Base-by-base conservation (phyloP, 2,329 filamentous ascomycete genomes). In the Alternaria hordeiaustralica region DNA sequence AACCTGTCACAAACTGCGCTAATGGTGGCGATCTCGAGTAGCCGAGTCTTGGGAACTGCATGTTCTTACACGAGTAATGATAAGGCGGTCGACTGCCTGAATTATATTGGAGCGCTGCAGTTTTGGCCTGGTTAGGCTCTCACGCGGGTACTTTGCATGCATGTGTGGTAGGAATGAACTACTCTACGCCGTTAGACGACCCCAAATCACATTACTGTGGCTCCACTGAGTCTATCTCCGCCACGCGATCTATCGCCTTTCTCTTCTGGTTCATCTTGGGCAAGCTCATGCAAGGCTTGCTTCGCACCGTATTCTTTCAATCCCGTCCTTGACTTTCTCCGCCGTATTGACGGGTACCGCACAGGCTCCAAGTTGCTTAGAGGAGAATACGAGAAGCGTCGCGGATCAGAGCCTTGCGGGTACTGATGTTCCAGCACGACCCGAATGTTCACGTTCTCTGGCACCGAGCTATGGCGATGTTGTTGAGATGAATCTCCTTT, bases 401-500 rank as follows among this genome's bases (percentile, higher is more conserved):
- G 67, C 7, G 68, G 61, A n/a, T 66, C 58, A 12, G 63, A 43
- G 8, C 60, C 60, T 26, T 54, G 66, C 21, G 68, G 65, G 55
- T 61, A 63, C 23, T 57, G 65, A 44, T 76, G 72, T 30, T 77
- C 75, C 11, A 77, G 60, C 20, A 74, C 66, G 13, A 77, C 72
- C 15, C 70, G 72, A 9, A 77, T 71, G 43, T 75, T 75, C 33
- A 77, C 59, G 23, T 69, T 73, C 12, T 75, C 73, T 3, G 72
- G 72, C 8, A 66, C 67, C 69, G 71, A 74, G 23, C 66, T 70
- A 25, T 67, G 69, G 43, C 70, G 61, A n/a, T 64, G 62, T 1
- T 63, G 44, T 12, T 41, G 41, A 6, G 43, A 18, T 41, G 53
- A 58, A 25, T 15, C 21, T 55, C 61, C 70, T 4, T 25, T 36